These are phyloP conservation scores for Lactarius tabidus DNA, from an alignment of 768 basidiomycete genomes.

Conservation along the genomic window DNA sequence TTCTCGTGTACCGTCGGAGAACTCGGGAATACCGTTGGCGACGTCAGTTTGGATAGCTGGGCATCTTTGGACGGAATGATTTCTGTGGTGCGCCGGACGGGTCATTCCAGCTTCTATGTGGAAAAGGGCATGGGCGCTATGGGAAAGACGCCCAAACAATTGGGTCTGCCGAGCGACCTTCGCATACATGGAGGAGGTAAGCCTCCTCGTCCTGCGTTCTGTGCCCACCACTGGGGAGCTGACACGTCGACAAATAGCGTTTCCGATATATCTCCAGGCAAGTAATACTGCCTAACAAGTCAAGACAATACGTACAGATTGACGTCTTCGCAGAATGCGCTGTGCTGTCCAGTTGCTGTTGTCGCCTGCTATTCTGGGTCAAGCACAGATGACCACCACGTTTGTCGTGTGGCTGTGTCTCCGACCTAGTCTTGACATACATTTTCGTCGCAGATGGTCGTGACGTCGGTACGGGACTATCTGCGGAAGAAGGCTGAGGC, in stretches of 20 bases:
- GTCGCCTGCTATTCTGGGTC: conserved; percentile 80
- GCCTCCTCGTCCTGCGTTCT: conserved; percentile 28
- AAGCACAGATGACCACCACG: conserved; percentile 74
- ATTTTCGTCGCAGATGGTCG: conserved; percentile 47
- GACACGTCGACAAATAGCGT: conserved; percentile 45
- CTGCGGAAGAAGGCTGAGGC: conserved; percentile 50
- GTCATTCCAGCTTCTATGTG: conserved; percentile 82
- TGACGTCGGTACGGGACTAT: conserved; percentile 64
- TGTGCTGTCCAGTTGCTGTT: conserved; percentile 78
- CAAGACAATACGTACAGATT: not conserved
- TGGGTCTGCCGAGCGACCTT: conserved; percentile 63
- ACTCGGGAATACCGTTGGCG: conserved; percentile 60
- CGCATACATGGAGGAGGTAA: conserved; percentile 74
- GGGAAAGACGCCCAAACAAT: conserved; percentile 70
- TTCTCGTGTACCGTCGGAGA: conserved; percentile 86
- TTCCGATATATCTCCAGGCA: conserved; percentile 83
- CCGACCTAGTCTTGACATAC: conserved; percentile 6
- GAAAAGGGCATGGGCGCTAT: conserved; percentile 84
- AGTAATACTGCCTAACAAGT: conserved; percentile 12
- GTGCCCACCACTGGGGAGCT: not conserved
- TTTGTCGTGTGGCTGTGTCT: conserved; percentile 35
- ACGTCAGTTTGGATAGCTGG: conserved; percentile 82
- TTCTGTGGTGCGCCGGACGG: conserved; percentile 70
- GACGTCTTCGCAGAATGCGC: conserved; percentile 53
- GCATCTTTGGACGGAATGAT: conserved; percentile 74